Conservation (phyloP, 1,284 basidiomycete species). For the Ceraceosorus bombacis region DNA sequence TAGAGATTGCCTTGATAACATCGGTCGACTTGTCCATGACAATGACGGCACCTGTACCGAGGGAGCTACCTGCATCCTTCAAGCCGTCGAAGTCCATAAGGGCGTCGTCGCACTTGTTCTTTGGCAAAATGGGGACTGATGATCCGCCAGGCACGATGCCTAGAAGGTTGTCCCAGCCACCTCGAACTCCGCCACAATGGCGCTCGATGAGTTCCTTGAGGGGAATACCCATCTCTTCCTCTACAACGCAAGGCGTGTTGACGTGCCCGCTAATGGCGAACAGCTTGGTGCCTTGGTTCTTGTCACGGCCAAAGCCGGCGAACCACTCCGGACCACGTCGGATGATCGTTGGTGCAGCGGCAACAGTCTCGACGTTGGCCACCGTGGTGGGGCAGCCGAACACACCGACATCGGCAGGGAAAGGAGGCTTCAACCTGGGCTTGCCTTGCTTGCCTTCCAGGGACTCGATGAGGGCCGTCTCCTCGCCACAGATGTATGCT, state of each 20-base stretch:
- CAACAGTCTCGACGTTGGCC: constrained; percentile 96
- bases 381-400: constrained; percentile 97
- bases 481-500: constrained; percentile 97
- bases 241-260: constrained; percentile 94
- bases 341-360: constrained; percentile 93
- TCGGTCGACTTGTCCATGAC: constrained; percentile 98
- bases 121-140: constrained; percentile 89
- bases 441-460: constrained; percentile 97
- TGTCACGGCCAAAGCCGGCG: constrained; percentile 78
- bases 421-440: constrained; percentile 95
- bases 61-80: constrained; percentile 85
- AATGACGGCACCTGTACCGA: constrained; percentile 95
- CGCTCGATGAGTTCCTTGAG: constrained; percentile 88
- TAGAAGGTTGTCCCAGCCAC: constrained; percentile 91
- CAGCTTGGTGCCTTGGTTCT: constrained; percentile 91
- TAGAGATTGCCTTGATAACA: constrained; percentile 72
- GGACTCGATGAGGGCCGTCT: constrained; percentile 93
- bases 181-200: constrained; percentile 87
- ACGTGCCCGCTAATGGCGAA: constrained; percentile 94
- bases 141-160: constrained; percentile 92
- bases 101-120: constrained; percentile 49
- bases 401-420: constrained; percentile 93
- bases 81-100: constrained; percentile 96
- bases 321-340: constrained; percentile 89
- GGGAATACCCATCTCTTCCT: constrained; percentile 98